Conservation (phyloP, 768 basidiomycete species). For the Auriculariales sp. region DNA sequence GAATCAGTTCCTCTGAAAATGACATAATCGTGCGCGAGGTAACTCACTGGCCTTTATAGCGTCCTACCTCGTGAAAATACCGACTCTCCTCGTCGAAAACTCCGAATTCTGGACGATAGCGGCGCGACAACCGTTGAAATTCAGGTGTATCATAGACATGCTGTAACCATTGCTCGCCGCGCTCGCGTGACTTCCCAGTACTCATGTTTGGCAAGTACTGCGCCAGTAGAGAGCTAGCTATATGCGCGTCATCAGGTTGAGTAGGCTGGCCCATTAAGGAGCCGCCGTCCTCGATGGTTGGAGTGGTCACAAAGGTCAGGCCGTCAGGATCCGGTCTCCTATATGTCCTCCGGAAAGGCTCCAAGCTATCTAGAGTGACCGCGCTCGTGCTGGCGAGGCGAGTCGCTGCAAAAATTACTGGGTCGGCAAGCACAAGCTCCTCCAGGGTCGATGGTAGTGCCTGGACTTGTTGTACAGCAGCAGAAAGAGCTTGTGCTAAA, state of each 20-base stretch:
- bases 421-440: background rate
- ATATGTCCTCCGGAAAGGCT: too few relatives aligned
- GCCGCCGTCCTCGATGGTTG: background rate
- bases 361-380: too few relatives aligned
- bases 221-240: background rate
- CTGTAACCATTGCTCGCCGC: background rate
- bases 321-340: background rate
- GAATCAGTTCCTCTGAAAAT: background rate
- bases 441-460: background rate
- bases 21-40: background rate
- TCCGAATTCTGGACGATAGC: background rate
- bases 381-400: too few relatives aligned
- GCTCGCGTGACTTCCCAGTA: background rate
- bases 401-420: background rate
- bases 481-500: background rate
- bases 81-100: constrained; percentile 6
- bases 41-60: constrained; percentile 41
- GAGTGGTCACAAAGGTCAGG: background rate
- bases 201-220: background rate
- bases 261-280: background rate
- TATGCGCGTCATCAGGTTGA: background rate
- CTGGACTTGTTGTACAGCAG: background rate
- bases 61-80: constrained; percentile 34
- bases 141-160: background rate
- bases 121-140: background rate